Base-by-base conservation (phyloP, 179 eudicot species). In the Pouteria campechiana region DNA sequence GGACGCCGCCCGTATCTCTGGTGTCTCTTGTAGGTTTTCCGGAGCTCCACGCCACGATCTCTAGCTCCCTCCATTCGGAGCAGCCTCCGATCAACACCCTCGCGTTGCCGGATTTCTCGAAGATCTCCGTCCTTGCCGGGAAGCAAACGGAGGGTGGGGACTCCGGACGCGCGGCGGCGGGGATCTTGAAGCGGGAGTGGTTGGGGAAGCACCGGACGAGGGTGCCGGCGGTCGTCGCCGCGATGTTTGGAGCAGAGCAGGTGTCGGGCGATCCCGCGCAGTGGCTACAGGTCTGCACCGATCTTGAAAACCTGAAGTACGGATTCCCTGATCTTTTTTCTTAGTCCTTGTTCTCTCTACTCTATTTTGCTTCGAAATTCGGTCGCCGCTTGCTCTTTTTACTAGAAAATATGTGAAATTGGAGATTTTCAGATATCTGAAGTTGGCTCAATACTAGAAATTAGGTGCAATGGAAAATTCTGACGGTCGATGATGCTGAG, bases 1-100 rank as follows among this genome's bases (percentile, higher is more conserved):
- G 96, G 23, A 74, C 94, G 17, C 98, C 98, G 43, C 98, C 98
- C 18, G 87, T 90, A 10, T 75, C 86, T 1, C 34, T 90, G 13
- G 69, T 61, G 17, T 55, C 90, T 0, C 53, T 73, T 3, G 78
- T 90, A 8, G 96, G 96, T 0, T 77, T 73, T 37, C 58, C 86
- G 19, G 90, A 90, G 47, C 70, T 82, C 7, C 98, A 90, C 70
- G 32, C 76, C 6, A 41, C 59, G 11, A 76, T 90, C 53, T 76
- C 94, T 32, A 47, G 71, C 2, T 76, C 74, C 57, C 87, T 90
- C 25, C 83, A 86, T 67, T 68, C 87, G 7, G 73, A 72, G 38
- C 76, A 81, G 37, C 98, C 98, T 0, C 96, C 96, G 4, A 72
- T 86, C 29, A 79, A 90, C 43, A 68, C 96, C 20, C 69, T 90